These are phyloP conservation scores for Russula dissimulans DNA, from an alignment of 768 basidiomycete genomes.

Conservation along the genomic window DNA sequence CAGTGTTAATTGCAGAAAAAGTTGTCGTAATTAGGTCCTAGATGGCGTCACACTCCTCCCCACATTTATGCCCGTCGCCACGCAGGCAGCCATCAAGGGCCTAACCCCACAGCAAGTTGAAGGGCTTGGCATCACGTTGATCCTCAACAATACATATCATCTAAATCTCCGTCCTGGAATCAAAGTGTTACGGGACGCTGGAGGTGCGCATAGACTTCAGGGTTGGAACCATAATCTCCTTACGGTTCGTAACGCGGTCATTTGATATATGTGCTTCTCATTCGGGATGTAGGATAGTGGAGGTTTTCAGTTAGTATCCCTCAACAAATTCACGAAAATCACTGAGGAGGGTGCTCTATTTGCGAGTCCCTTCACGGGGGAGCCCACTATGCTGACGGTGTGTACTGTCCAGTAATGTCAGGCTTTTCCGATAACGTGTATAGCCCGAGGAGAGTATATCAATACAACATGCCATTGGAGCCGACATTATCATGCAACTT, in stretches of 20 bases:
- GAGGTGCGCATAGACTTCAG: conserved; percentile 86
- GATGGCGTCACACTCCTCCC: conserved; percentile 78
- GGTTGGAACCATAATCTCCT: conserved; percentile 81
- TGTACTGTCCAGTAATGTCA: not conserved
- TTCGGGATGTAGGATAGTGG: conserved; percentile 59
- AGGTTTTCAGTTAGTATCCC: conserved; percentile 80
- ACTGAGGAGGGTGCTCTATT: conserved; percentile 87
- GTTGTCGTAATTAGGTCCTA: conserved; percentile 25
- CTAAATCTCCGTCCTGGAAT: conserved; percentile 80
- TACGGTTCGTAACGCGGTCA: conserved; percentile 40
- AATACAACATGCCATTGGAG: conserved; percentile 84
- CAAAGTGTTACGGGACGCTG: conserved; percentile 58
- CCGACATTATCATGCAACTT: conserved; percentile 92
- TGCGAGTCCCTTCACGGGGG: conserved; percentile 75
- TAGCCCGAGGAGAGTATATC: conserved; percentile 88
- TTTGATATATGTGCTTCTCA: not conserved
- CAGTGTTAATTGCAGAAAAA: not conserved
- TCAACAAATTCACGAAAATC: conserved; percentile 76
- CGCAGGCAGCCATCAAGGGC: conserved; percentile 87
- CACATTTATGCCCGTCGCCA: conserved; percentile 92
- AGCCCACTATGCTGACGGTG: conserved; percentile 83
- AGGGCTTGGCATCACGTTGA: conserved; percentile 69
- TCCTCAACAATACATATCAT: conserved; percentile 88
- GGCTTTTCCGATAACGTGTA: not conserved
- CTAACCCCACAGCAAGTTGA: conserved; percentile 81